Percentiles rank a stretch among this genome's conserved stretches.
These are phyloP conservation scores for Candida dajiaensis DNA, from an alignment of 805 yeast species.

Conservation along the genomic window DNA sequence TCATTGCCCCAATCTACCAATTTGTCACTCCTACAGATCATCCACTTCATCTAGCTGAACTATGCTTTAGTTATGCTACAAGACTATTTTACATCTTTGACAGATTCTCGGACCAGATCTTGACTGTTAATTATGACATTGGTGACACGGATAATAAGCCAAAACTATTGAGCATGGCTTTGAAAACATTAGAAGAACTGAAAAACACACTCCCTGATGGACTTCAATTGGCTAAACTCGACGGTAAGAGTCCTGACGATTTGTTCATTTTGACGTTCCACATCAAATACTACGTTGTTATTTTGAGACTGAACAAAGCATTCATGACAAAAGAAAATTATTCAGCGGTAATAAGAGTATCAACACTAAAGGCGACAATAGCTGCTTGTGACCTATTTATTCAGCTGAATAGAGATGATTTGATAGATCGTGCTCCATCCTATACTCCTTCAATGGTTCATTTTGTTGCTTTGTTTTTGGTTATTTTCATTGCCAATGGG, in stretches of 20 bases:
- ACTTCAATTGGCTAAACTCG: constrained; percentile 4
- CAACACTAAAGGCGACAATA: constrained; percentile 16
- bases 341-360: constrained; percentile 7
- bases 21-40: constrained; percentile 10
- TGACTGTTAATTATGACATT: constrained; percentile 26
- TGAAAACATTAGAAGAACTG: constrained; percentile 21
- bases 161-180: constrained; percentile 22
- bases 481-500: constrained; percentile 1
- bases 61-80: constrained; percentile 22
- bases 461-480: constrained; percentile 7
- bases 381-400: constrained; percentile 11
- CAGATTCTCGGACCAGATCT: constrained; percentile 29
- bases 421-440: constrained; percentile 11
- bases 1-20: constrained; percentile 27
- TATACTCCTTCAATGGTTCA: constrained; percentile 9
- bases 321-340: constrained; percentile 13
- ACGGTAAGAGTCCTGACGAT: constrained; percentile 1
- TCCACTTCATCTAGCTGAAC: constrained; percentile 16
- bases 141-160: constrained; percentile 27
- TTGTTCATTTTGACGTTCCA: constrained; percentile 18
- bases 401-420: background rate
- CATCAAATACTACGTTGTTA: constrained; percentile 21
- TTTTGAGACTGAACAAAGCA: constrained; percentile 19
- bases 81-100: constrained; percentile 28
- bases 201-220: constrained; percentile 18